A percentile compares a stretch with the other conserved stretches of the same genome.
Conservation (phyloP, 2,329 filamentous ascomycete species). For the Cladosporium velox region DNA sequence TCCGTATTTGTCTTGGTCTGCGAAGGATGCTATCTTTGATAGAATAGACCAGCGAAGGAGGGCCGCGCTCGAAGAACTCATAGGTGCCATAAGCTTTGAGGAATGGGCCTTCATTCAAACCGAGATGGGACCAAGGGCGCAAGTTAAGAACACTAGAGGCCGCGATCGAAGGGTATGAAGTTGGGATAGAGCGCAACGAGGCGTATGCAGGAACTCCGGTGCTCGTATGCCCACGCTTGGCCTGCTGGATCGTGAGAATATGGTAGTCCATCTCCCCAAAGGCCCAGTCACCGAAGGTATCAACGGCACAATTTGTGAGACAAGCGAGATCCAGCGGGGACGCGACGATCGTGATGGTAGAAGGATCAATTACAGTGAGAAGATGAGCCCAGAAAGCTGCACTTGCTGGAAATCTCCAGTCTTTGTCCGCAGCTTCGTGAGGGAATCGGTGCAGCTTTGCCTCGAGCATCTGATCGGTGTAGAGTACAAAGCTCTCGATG, state of each 20-base stretch:
- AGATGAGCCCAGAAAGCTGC: constrained; percentile 55
- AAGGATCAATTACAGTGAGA: constrained; percentile 55
- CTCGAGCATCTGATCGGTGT: constrained; percentile 33
- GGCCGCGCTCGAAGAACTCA: constrained; percentile 67
- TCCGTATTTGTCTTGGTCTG: background rate
- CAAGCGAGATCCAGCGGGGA: constrained; percentile 64
- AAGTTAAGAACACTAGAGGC: constrained; percentile 54
- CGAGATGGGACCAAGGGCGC: constrained; percentile 65
- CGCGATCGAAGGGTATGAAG: constrained; percentile 56
- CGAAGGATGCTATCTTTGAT: constrained; percentile 33
- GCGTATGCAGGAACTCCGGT: background rate
- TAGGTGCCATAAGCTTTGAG: constrained; percentile 70
- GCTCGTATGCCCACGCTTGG: background rate
- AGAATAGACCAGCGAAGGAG: constrained; percentile 41
- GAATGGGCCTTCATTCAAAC: constrained; percentile 75
- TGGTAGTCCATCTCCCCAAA: constrained; percentile 39
- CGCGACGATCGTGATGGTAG: constrained; percentile 49
- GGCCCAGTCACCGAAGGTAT: constrained; percentile 44
- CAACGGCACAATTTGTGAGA: constrained; percentile 59
- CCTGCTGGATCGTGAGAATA: constrained; percentile 30
- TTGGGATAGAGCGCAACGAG: constrained; percentile 19
- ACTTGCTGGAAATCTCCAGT: constrained; percentile 31
- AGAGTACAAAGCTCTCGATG: constrained; percentile 52
- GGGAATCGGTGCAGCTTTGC: constrained; percentile 34
- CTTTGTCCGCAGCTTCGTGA: constrained; percentile 39